These are phyloP conservation scores for Collybia sp. DNA, from an alignment of 768 basidiomycete genomes.

Conservation along the genomic window DNA sequence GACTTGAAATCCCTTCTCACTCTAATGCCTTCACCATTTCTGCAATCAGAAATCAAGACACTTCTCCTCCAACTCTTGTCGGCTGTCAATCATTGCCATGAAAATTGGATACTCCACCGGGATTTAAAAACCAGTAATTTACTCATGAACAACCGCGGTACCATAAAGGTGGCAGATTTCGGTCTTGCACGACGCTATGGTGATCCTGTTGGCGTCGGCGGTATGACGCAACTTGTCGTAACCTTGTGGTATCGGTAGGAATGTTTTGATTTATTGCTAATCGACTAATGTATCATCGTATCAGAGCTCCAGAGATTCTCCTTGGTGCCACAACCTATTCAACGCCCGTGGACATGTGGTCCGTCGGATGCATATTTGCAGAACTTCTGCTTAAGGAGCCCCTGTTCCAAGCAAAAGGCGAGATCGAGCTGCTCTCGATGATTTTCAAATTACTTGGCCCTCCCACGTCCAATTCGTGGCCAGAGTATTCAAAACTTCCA, in stretches of 20 bases:
- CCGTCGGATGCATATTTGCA: slow-evolving; percentile 97
- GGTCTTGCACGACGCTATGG: slow-evolving; percentile 94
- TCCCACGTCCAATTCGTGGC: slow-evolving; percentile 87
- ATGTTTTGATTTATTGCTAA: slow-evolving; percentile 6
- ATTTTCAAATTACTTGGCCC: slow-evolving; percentile 94
- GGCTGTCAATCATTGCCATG: slow-evolving; percentile 90
- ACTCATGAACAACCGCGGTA: slow-evolving; percentile 98
- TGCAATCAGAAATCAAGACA: slow-evolving; percentile 98
- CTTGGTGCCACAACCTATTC: slow-evolving; percentile 92
- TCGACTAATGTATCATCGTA: slow-evolving; percentile 8
- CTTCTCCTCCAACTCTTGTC: slow-evolving; percentile 90
- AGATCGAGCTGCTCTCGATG: slow-evolving; percentile 88
- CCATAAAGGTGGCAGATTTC: slow-evolving; percentile 98
- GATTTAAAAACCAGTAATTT: slow-evolving; percentile 97
- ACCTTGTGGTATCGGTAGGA: slow-evolving; percentile 96
- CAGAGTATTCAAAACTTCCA: slow-evolving; percentile 75
- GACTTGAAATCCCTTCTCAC: slow-evolving; percentile 95
- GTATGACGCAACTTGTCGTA: slow-evolving; percentile 96
- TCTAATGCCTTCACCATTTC: slow-evolving; percentile 93
- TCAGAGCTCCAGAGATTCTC: slow-evolving; percentile 91
- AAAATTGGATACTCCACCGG: slow-evolving; percentile 96
- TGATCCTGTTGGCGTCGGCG: slow-evolving; percentile 93
- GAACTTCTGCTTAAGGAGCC: slow-evolving; percentile 94
- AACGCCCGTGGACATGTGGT: slow-evolving; percentile 98
- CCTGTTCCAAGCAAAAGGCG: slow-evolving; percentile 95